Percentiles rank a stretch among this genome's conserved stretches.
phyloP scores from a whole-genome alignment of 108 stramenopile species.

The Skeletonema costatum region DNA sequence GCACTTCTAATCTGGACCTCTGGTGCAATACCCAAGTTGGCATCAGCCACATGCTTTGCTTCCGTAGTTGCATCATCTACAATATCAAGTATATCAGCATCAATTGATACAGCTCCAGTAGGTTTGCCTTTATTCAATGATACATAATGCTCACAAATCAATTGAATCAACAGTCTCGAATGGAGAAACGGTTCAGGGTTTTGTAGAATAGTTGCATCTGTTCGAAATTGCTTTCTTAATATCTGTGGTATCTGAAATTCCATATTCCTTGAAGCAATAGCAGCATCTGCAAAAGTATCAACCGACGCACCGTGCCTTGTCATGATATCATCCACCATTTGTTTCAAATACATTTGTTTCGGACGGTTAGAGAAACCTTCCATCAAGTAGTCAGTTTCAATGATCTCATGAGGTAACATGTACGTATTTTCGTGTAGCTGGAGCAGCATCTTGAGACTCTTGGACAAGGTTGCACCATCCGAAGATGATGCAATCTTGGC shows the following conservation, averaged over 20 bases:
- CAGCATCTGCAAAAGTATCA: slow-evolving; percentile 71
- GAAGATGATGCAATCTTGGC: slow-evolving; percentile 6
- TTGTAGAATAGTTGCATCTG: slow-evolving; percentile 3
- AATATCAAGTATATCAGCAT: slow-evolving; percentile 42
- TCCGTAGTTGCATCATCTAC: slow-evolving; percentile 69
- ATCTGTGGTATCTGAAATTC: neutral
- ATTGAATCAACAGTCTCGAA: slow-evolving; percentile 58
- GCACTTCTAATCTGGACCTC: slow-evolving; percentile 24
- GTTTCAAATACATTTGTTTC: slow-evolving; percentile 26
- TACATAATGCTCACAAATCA: slow-evolving; percentile 74
- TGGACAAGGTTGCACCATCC: slow-evolving; percentile 12
- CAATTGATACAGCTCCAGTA: slow-evolving; percentile 56
- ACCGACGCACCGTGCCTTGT: slow-evolving; percentile 73
- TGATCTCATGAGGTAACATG: slow-evolving; percentile 22
- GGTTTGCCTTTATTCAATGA: slow-evolving; percentile 43
- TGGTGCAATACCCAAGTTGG: slow-evolving; percentile 54
- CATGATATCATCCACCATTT: slow-evolving; percentile 61
- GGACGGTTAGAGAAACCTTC: slow-evolving; percentile 12
- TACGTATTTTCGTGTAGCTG: slow-evolving; percentile 42
- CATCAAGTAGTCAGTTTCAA: slow-evolving; percentile 11
- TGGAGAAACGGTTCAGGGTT: slow-evolving; percentile 46
- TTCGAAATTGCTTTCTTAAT: slow-evolving; percentile 8
- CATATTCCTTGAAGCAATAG: slow-evolving; percentile 41
- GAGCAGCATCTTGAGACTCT: slow-evolving; percentile 26
- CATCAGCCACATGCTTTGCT: slow-evolving; percentile 74